Conservation (phyloP, 1,139 yeast genomes). For the Protomyces inundatus region DNA sequence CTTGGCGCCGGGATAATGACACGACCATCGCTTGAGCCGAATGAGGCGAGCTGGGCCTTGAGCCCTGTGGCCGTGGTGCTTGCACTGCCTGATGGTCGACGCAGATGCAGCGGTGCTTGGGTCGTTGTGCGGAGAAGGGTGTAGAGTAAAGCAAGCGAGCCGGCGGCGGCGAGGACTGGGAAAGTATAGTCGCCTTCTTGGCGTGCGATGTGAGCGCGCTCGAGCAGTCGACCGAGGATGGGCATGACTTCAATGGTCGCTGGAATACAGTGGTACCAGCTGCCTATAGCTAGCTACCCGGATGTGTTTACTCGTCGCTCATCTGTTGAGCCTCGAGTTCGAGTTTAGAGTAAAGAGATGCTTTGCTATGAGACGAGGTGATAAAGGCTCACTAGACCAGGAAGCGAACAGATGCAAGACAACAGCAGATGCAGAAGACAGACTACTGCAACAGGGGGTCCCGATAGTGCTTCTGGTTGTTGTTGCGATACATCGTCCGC, state of each 20-base stretch:
- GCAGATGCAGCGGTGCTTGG: not conserved
- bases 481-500: slow-evolving; percentile 67
- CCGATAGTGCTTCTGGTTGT: slow-evolving; percentile 88
- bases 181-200: not conserved
- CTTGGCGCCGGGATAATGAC: not conserved
- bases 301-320: no score
- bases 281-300: no score
- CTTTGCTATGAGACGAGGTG: not conserved
- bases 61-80: not conserved
- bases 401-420: not conserved
- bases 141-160: not conserved
- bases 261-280: not conserved
- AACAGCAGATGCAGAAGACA: not conserved
- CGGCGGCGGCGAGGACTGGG: not conserved
- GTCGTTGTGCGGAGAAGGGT: not conserved
- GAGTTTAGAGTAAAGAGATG: not conserved
- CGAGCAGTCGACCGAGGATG: not conserved
- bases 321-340: not conserved
- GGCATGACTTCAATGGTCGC: not conserved
- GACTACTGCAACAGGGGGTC: slow-evolving; percentile 77
- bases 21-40: not conserved
- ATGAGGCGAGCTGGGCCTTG: not conserved
- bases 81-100: not conserved
- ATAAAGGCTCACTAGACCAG: not conserved
- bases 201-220: not conserved